A percentile compares a stretch with the other conserved stretches of the same genome.
Conservation (phyloP, 805 yeast species). For the Scheffersomyces lignosus region DNA sequence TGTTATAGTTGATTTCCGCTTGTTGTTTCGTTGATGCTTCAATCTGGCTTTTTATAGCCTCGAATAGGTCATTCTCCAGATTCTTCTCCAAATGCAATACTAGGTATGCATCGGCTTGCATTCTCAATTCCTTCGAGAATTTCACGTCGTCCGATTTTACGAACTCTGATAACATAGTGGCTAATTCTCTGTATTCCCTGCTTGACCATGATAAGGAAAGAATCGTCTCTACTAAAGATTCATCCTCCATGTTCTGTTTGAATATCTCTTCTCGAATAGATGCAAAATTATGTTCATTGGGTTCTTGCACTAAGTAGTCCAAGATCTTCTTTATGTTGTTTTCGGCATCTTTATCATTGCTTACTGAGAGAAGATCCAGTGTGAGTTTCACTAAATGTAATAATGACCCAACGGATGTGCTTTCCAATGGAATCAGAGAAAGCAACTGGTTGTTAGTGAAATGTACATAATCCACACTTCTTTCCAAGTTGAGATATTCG, state of each 20-base stretch:
- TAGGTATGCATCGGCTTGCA: conserved; percentile 17
- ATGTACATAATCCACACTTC: conserved; percentile 17
- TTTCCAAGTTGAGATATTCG: conserved; percentile 32
- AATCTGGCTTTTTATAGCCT: background rate
- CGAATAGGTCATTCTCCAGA: conserved; percentile 3
- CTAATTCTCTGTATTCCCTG: conserved; percentile 5
- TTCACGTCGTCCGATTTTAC: conserved; percentile 20
- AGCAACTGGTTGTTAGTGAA: background rate
- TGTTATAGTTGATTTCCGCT: conserved; percentile 10
- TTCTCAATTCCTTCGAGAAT: conserved; percentile 19
- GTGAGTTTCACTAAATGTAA: conserved; percentile 21
- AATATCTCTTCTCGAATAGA: conserved; percentile 14
- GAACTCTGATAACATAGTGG: conserved; percentile 12
- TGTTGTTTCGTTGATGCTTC: no score
- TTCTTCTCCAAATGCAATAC: background rate
- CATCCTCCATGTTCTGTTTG: conserved; percentile 22
- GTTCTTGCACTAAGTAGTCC: conserved; percentile 5
- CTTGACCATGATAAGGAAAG: conserved; percentile 12
- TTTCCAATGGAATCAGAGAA: background rate
- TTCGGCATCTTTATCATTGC: conserved; percentile 6
- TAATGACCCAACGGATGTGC: conserved; percentile 3
- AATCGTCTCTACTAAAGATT: conserved; percentile 19
- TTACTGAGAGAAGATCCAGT: conserved; percentile 21
- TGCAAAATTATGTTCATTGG: conserved; percentile 6
- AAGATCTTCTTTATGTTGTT: conserved; percentile 9